A percentile compares a stretch with the other conserved stretches of the same genome.
phyloP scores from a whole-genome alignment of 345 rosid genomes.

The Ceriops zippeliana region DNA sequence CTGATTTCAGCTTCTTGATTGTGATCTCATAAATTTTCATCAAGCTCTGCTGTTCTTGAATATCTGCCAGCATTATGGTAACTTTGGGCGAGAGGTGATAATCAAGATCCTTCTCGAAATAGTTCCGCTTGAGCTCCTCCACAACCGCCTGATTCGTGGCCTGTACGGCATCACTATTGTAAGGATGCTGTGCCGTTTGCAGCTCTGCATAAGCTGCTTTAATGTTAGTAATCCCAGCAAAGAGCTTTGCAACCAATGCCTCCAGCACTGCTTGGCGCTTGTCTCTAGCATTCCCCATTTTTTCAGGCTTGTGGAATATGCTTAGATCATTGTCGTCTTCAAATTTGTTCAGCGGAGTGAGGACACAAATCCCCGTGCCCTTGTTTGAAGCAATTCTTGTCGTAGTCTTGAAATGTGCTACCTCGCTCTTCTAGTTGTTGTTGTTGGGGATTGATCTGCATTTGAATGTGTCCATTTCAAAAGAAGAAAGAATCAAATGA shows the following conservation, averaged over 20 bases:
- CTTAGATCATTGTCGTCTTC: too few relatives aligned
- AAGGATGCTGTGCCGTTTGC: constrained; percentile 85
- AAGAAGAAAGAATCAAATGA: too few relatives aligned
- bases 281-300: constrained; percentile 19
- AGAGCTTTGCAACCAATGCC: constrained; percentile 71
- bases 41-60: constrained; percentile 91
- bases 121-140: constrained; percentile 69
- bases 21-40: constrained; percentile 81
- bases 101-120: constrained; percentile 61
- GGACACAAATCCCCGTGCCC: too few relatives aligned
- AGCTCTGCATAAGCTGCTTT: constrained; percentile 94
- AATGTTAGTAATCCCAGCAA: constrained; percentile 68
- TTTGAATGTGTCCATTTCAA: too few relatives aligned
- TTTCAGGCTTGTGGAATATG: not conserved
- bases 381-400: too few relatives aligned
- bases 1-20: constrained; percentile 60
- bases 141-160: constrained; percentile 81
- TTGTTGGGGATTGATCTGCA: too few relatives aligned
- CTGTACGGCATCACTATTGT: constrained; percentile 65
- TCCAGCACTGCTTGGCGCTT: constrained; percentile 52
- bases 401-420: too few relatives aligned
- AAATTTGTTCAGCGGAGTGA: too few relatives aligned
- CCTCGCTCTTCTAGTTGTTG: too few relatives aligned
- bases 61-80: constrained; percentile 79
- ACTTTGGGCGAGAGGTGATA: constrained; percentile 64